A percentile compares a stretch with the other conserved stretches of the same genome.
phyloP scores from a whole-genome alignment of 441 rosid genomes.

The Codiaeum variegatum region DNA sequence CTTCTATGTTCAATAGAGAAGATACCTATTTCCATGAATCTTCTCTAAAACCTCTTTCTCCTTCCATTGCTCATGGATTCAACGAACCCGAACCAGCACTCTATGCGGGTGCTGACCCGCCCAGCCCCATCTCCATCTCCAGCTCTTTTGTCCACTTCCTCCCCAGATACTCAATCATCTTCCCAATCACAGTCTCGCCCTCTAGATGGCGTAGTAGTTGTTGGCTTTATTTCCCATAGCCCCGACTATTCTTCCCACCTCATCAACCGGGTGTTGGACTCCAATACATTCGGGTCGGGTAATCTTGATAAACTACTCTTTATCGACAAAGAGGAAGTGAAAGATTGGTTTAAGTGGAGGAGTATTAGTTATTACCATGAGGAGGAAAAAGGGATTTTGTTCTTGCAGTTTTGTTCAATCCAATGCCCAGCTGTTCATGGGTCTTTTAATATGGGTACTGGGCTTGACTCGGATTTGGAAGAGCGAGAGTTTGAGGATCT shows the following conservation, averaged over 20 bases:
- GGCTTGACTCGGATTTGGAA: slow-evolving; percentile 40
- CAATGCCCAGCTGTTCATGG: slow-evolving; percentile 42
- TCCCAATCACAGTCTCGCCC: slow-evolving; percentile 33
- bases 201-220: slow-evolving; percentile 58
- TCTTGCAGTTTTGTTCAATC: slow-evolving; percentile 59
- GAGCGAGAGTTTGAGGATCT: slow-evolving; percentile 71
- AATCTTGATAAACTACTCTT: slow-evolving; percentile 32
- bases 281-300: slow-evolving; percentile 68
- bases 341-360: slow-evolving; percentile 59
- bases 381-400: slow-evolving; percentile 60
- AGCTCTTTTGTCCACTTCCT: slow-evolving; percentile 23
- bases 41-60: neutral
- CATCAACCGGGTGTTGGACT: slow-evolving; percentile 60
- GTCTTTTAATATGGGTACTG: slow-evolving; percentile 23
- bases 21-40: slow-evolving; percentile 9
- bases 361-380: slow-evolving; percentile 65
- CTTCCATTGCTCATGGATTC: slow-evolving; percentile 37
- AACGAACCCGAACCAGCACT: slow-evolving; percentile 34
- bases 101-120: slow-evolving; percentile 72
- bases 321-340: slow-evolving; percentile 37
- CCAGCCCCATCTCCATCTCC: slow-evolving; percentile 37
- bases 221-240: slow-evolving; percentile 63
- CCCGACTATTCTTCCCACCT: slow-evolving; percentile 58
- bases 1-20: no score
- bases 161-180: slow-evolving; percentile 22